These are phyloP conservation scores for Chamaecrista fasciculata DNA, from an alignment of 306 rosid genomes.

Conservation along the genomic window DNA sequence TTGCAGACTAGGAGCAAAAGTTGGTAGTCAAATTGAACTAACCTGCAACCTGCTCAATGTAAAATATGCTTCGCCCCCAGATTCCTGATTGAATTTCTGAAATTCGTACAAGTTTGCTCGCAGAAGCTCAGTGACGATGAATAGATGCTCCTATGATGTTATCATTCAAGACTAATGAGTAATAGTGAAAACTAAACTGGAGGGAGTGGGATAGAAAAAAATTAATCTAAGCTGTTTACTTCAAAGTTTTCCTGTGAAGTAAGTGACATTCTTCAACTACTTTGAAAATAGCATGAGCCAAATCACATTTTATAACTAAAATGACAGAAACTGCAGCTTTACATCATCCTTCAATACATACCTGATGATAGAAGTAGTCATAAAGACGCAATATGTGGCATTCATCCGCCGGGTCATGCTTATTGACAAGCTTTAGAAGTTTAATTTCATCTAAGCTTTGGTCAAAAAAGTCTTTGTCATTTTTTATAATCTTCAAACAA, in stretches of 20 bases:
- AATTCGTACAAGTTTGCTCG: slow-evolving; percentile 92
- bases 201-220: too few species aligned
- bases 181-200: slow-evolving; percentile 1
- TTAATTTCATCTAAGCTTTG: slow-evolving; percentile 98
- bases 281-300: not conserved
- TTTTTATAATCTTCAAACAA: slow-evolving; percentile 97
- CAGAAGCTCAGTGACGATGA: slow-evolving; percentile 92
- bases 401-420: slow-evolving; percentile 80
- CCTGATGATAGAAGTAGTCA: slow-evolving; percentile 97
- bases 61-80: slow-evolving; percentile 88
- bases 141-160: slow-evolving; percentile 83
- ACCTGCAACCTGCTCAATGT: slow-evolving; percentile 88
- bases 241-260: too few species aligned
- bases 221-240: too few species aligned
- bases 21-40: slow-evolving; percentile 31
- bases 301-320: not conserved
- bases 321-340: slow-evolving; percentile 9
- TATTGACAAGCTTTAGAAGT: slow-evolving; percentile 91
- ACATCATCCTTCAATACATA: slow-evolving; percentile 22
- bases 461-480: slow-evolving; percentile 94
- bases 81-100: slow-evolving; percentile 91
- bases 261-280: not conserved
- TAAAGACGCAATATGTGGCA: slow-evolving; percentile 85
- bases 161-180: slow-evolving; percentile 23
- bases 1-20: slow-evolving; percentile 7